Base-by-base conservation (phyloP, 768 basidiomycete species). In the Lepiota brunneoincarnata region DNA sequence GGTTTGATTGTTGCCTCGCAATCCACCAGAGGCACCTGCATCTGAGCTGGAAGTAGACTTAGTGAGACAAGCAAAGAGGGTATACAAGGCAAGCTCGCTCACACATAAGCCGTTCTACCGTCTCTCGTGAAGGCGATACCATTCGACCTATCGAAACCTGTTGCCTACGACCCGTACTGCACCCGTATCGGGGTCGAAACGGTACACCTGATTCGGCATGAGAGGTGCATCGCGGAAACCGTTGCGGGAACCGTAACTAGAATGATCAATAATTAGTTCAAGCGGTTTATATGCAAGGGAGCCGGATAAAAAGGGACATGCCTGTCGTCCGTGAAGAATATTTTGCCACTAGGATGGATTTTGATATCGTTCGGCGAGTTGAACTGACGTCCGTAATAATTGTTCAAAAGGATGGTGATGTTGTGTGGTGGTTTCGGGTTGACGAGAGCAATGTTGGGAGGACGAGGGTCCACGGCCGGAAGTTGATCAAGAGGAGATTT, bases 291-390 rank as follows among this genome's bases (percentile, higher is more conserved):
- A 15, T 47, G 35, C 18, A 0, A 21, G 28, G 17, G 34, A 12
- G 4, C 21, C 11, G 10, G 31, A 35, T 42, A 18, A 34, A 40
- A n/a, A 20, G 28, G 21, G 2, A 75, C 81, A 41, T 70, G 90
- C 81, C 74, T 71, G 14, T 75, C 74, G 61, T 93, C 89, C 0
- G 89, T 91, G 69, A 92, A 90, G 70, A 87, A 90, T 1, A 91
- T 59, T 36, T 80, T 80, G 35, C 83, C 82, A 57, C 78, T 86
- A 1, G 86, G 87, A 49, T 89, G 83, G 2, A 90, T 72, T 60
- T 88, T 90, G 55, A 87, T 75, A 59, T 93, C 90, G 64, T 91
- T 89, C 47, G 91, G 66, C 1, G 89, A 89, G 68, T 88, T 91
- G 70, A 91, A 93, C 59, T 91, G 89, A 2, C 87, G 74, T 2